These are phyloP conservation scores for Fusarium anguioides DNA, from an alignment of 2,329 filamentous ascomycete genomes.

Conservation along the genomic window DNA sequence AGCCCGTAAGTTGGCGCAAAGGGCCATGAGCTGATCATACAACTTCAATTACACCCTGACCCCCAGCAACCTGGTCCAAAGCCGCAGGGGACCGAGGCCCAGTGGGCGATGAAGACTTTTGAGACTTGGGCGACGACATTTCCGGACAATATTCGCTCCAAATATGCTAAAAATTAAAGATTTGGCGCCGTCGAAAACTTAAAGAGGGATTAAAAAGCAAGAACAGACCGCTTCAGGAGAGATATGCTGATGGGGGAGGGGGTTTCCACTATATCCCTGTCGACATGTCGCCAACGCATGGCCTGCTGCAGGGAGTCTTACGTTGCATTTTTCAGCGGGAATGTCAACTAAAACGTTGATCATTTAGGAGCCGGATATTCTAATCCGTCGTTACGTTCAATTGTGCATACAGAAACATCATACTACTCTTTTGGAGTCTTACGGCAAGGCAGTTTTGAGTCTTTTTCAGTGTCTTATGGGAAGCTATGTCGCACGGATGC, in stretches of 20 bases:
- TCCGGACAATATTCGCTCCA: not conserved
- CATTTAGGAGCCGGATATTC: too few species aligned
- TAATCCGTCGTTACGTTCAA: too few species aligned
- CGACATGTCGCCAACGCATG: not conserved
- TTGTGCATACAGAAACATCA: too few species aligned
- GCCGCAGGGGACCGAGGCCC: not conserved
- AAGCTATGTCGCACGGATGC: too few species aligned
- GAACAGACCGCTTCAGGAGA: not conserved
- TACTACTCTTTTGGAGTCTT: too few species aligned
- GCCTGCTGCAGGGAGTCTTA: not conserved
- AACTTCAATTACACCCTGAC: slow-evolving; percentile 19
- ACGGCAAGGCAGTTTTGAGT: too few species aligned
- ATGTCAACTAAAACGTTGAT: not conserved
- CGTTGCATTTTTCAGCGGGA: not conserved
- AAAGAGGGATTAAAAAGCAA: not conserved
- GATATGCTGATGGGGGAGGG: not conserved
- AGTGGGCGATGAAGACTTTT: not conserved
- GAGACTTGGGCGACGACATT: slow-evolving; percentile 23
- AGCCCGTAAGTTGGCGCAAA: too few species aligned
- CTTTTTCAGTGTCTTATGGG: too few species aligned
- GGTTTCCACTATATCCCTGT: not conserved
- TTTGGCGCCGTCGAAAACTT: not conserved
- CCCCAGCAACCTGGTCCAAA: not conserved
- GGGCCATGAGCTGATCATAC: not conserved
- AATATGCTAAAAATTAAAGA: not conserved